Percentiles rank a stretch among this genome's conserved stretches.
phyloP scores from a whole-genome alignment of 176 grass and related monocot species.

The Avena eriantha region DNA sequence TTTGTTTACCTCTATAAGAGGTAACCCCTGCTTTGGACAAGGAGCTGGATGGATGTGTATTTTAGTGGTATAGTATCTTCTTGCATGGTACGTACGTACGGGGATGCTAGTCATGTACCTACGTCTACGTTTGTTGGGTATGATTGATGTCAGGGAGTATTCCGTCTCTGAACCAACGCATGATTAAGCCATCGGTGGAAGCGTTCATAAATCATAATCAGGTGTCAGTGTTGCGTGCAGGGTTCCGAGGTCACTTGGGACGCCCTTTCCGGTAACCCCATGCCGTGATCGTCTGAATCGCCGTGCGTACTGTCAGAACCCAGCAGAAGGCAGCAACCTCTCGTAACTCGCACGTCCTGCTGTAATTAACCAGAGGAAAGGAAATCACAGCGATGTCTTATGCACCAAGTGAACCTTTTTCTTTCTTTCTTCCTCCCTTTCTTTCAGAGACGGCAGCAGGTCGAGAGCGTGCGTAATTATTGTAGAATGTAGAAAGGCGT shows the following conservation, averaged over 20 bases:
- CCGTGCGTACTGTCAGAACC: not conserved
- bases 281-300: not conserved
- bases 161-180: not conserved
- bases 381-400: too few species aligned
- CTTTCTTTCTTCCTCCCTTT: too few species aligned
- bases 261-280: not conserved
- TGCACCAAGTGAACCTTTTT: too few species aligned
- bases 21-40: not conserved
- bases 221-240: not conserved
- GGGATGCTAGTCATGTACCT: not conserved
- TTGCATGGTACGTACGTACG: constrained; percentile 14
- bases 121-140: not conserved
- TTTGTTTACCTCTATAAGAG: not conserved
- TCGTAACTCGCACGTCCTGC: not conserved
- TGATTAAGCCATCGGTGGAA: constrained; percentile 29
- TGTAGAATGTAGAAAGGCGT: too few species aligned
- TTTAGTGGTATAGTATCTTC: too few species aligned
- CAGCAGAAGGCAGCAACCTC: not conserved
- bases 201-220: constrained; percentile 37
- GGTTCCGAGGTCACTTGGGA: not conserved
- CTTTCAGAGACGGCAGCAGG: too few species aligned
- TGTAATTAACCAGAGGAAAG: not conserved
- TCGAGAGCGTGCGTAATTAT: too few species aligned
- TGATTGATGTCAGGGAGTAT: not conserved
- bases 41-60: not conserved